Conservation (phyloP, 345 rosid species). For the Citrus unshiu region DNA sequence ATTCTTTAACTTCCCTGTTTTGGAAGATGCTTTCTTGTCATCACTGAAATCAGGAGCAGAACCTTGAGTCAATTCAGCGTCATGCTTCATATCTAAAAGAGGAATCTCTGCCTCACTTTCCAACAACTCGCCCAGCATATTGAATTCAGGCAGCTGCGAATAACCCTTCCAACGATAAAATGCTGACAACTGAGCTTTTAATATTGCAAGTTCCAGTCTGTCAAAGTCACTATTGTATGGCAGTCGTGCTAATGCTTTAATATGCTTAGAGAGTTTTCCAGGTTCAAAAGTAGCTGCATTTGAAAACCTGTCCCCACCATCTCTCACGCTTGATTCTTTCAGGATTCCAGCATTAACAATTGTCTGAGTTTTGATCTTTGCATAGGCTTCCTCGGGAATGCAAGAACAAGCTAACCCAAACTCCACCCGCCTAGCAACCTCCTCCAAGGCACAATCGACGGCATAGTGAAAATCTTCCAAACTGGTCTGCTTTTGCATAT, state of each 20-base stretch:
- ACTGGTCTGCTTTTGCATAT: conserved; percentile 59
- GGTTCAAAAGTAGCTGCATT: conserved; percentile 52
- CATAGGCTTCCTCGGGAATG: conserved; percentile 41
- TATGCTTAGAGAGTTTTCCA: conserved; percentile 35
- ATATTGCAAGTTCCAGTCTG: conserved; percentile 44
- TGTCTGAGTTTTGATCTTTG: conserved; percentile 42
- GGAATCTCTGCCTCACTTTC: conserved; percentile 46
- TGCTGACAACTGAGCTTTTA: conserved; percentile 55
- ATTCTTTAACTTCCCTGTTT: conserved; percentile 28
- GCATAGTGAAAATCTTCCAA: conserved; percentile 47
- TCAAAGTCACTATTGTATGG: conserved; percentile 33
- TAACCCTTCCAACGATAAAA: conserved; percentile 68
- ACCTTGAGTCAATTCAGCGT: conserved; percentile 15
- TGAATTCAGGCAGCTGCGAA: conserved; percentile 50
- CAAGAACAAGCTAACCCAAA: conserved; percentile 75
- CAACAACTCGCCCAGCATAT: conserved; percentile 34
- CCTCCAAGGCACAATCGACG: conserved; percentile 64
- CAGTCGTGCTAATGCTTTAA: conserved; percentile 40
- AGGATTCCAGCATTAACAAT: conserved; percentile 56
- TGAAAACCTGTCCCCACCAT: conserved; percentile 50
- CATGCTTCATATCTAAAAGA: conserved; percentile 12
- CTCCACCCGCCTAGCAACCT: conserved; percentile 70
- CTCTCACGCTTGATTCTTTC: conserved; percentile 38
- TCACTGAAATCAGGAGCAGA: conserved; percentile 19
- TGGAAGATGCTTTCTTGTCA: conserved; percentile 23